Percentiles rank a stretch among this genome's conserved stretches.
Conservation (phyloP, 305 asterid species). For the Salvia sclarea region DNA sequence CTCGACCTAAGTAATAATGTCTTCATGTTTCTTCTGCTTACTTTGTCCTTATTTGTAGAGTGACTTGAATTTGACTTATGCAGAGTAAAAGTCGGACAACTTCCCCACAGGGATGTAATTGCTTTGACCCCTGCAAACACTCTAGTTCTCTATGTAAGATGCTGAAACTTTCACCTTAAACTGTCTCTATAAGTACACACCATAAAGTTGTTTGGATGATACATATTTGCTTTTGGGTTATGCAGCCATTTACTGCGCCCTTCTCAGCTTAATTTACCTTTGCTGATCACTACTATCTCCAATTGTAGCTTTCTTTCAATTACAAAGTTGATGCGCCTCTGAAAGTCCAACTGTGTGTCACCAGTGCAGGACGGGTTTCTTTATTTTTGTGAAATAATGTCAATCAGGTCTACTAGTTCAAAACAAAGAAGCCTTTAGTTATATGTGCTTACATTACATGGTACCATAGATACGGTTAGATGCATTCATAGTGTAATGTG, state of each 20-base stretch:
- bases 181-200: conserved; percentile 11
- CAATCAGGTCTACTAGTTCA: neutral
- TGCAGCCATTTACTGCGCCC: neutral
- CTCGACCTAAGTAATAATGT: conserved; percentile 68
- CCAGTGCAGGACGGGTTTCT: neutral
- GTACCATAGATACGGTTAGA: neutral
- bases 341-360: conserved; percentile 17
- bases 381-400: neutral
- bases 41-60: conserved; percentile 17
- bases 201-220: neutral
- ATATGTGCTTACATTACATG: conserved; percentile 12
- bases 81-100: conserved; percentile 65
- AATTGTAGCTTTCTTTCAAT: too few species aligned
- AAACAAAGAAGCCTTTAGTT: conserved; percentile 4
- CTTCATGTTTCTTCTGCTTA: conserved; percentile 15
- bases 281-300: neutral
- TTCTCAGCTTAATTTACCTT: conserved; percentile 12
- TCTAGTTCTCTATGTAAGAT: conserved; percentile 84
- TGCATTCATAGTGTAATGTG: neutral
- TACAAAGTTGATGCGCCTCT: neutral
- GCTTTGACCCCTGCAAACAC: conserved; percentile 71
- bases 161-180: conserved; percentile 29
- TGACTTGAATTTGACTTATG: conserved; percentile 39
- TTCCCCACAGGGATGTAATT: conserved; percentile 68
- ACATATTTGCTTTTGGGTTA: conserved; percentile 8